These are phyloP conservation scores for Coemansia sp. DNA, from an alignment of 192 early-diverging fungal species.

Conservation along the genomic window DNA sequence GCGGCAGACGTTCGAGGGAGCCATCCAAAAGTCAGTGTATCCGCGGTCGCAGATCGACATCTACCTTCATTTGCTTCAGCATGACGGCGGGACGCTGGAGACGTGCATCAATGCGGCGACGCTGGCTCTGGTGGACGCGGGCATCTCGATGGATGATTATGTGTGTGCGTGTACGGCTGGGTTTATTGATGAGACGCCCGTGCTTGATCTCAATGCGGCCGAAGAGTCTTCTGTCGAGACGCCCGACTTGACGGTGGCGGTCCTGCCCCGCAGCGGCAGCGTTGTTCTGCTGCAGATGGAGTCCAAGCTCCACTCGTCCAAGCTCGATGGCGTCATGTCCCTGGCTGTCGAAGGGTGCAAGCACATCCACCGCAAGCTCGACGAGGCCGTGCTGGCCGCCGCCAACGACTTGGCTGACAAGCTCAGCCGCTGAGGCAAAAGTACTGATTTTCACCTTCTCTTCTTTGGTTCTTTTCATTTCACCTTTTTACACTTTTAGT, in stretches of 20 bases:
- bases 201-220: constrained; percentile 74
- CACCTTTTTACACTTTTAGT: neutral
- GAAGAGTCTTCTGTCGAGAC: constrained; percentile 80
- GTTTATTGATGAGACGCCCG: constrained; percentile 66
- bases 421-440: constrained; percentile 18
- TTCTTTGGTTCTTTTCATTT: neutral
- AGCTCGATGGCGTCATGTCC: constrained; percentile 43
- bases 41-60: constrained; percentile 91
- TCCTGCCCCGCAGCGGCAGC: constrained; percentile 76
- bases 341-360: constrained; percentile 48
- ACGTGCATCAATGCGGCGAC: constrained; percentile 80
- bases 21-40: constrained; percentile 66
- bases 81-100: constrained; percentile 81
- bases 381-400: constrained; percentile 41
- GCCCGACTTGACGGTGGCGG: constrained; percentile 83
- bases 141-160: constrained; percentile 76
- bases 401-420: constrained; percentile 41
- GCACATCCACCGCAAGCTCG: constrained; percentile 46
- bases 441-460: neutral
- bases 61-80: constrained; percentile 86
- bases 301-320: constrained; percentile 76
- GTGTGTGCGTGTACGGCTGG: constrained; percentile 87
- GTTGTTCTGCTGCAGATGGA: constrained; percentile 85
- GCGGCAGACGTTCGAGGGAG: constrained; percentile 87
- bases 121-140: constrained; percentile 75